Evolutionary conservation across 176 grass and related monocot genomes (phyloP).

Genomic region (Eleusine indica): DNA sequence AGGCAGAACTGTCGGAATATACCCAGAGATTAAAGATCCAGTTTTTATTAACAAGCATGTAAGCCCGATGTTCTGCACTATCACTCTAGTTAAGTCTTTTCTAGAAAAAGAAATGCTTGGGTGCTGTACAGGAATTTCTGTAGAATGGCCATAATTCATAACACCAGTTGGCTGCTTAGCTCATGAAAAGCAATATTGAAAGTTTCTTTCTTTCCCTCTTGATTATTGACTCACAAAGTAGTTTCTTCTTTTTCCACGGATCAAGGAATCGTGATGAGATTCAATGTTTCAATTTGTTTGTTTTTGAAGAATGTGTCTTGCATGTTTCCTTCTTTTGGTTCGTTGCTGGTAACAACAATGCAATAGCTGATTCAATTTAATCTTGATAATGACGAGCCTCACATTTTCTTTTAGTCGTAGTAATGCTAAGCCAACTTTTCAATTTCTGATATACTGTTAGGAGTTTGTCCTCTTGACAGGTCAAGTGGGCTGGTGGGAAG

Average conservation of each 20-base stretch:
- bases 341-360: not conserved
- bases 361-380: not conserved
- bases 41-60: slow-evolving; percentile 97
- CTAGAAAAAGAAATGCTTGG: not conserved
- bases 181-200: slow-evolving; percentile 3
- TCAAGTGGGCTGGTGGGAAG: slow-evolving; percentile 86
- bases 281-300: not conserved
- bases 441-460: slow-evolving; percentile 28
- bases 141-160: slow-evolving; percentile 3
- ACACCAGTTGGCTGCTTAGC: not conserved
- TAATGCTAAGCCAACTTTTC: slow-evolving; percentile 14
- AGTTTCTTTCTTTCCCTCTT: not conserved
- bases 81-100: slow-evolving; percentile 16
- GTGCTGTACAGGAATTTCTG: not conserved
- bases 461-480: slow-evolving; percentile 53
- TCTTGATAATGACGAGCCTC: slow-evolving; percentile 4
- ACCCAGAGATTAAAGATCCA: slow-evolving; percentile 96
- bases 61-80: slow-evolving; percentile 39
- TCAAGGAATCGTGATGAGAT: not conserved
- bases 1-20: slow-evolving; percentile 86
- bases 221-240: not conserved
- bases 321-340: slow-evolving; percentile 6
- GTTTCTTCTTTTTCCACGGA: not conserved
- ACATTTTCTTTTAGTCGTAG: not conserved
- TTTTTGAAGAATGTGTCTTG: not conserved